These are phyloP conservation scores for Paxillus involutus DNA, from an alignment of 768 basidiomycete species.

Conservation along the genomic window DNA sequence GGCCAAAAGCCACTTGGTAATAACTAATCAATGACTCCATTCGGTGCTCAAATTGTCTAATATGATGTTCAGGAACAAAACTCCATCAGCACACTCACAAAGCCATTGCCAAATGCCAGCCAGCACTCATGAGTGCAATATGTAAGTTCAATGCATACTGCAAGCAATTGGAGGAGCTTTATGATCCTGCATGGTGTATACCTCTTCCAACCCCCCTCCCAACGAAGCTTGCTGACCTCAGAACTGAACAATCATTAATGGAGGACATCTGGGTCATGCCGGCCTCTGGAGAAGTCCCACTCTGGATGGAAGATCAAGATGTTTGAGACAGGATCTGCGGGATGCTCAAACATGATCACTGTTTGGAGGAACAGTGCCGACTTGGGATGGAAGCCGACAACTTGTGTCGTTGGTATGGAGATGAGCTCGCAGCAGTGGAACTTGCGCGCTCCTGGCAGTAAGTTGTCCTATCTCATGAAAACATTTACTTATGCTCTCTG, in stretches of 20 bases:
- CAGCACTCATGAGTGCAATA: conserved; percentile 23
- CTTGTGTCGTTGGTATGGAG: conserved; percentile 34
- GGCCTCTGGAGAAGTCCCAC: conserved; percentile 8
- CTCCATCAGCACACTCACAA: conserved; percentile 30
- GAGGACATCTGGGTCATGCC: conserved; percentile 37
- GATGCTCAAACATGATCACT: conserved; percentile 28
- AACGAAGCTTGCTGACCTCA: conserved; percentile 21
- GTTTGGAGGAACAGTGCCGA: conserved; percentile 28
- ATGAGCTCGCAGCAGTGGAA: conserved; percentile 28
- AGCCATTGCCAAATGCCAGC: conserved; percentile 27
- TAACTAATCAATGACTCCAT: too few relatives aligned
- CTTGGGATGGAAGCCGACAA: conserved; percentile 33
- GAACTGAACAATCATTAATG: conserved; percentile 23
- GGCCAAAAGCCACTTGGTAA: conserved; percentile 27
- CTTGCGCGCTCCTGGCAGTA: conserved; percentile 7
- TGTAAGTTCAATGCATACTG: conserved; percentile 31
- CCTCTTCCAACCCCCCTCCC: conserved; percentile 35
- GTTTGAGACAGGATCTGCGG: conserved; percentile 31
- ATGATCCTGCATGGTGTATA: conserved; percentile 23
- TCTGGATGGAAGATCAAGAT: conserved; percentile 35
- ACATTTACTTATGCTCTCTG: background rate
- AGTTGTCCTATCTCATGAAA: background rate
- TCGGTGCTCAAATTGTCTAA: background rate
- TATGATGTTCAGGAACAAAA: conserved; percentile 22
- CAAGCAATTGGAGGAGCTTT: conserved; percentile 15